Evolutionary conservation across 768 basidiomycete genomes (phyloP), one percentile per base, ranked within the genome.

Genomic region (Agrocybe chaxingu): DNA sequence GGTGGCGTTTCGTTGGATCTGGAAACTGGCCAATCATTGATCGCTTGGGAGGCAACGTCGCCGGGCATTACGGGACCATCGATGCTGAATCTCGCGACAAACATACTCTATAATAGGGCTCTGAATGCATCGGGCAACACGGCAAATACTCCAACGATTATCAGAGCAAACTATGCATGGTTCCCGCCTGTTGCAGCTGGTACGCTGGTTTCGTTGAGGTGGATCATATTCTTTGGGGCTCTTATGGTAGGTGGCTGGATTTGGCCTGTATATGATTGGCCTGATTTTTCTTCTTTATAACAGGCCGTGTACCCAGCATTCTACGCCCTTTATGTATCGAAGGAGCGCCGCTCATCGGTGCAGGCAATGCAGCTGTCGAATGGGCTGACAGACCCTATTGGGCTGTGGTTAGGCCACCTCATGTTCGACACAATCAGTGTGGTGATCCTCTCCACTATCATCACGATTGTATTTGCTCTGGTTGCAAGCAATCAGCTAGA

Each of bases 321-420:
- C 69, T 89, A 82, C 57, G 77, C 86, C 8, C 64, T 92, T 10
- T 92, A 92, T 63, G 87, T 89, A 3, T 82, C 87, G 0, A 76
- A 75, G 53, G 89, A 92, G 60, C 79, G 86, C 8, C 76, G 80
- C 2, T 80, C 83, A 0, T 80, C 82, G 2, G 85, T 91, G 0
- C 87, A 90, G 62, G 85, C 88, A 2, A 92, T 91, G 85, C 89
- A 91, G 59, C 70, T 86, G 33, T 87, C 85, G 33, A 89, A 91
- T 62, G 89, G 89, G 1, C 65, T 90, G 24, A 75, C 82, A 1
- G 73, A 89, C 57, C 82, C 86, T 13, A 63, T 81, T 42, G 87
- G 85, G 2, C 69, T 91, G 39, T 89, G 88, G 87, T 69, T 92
- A 3, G 89, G 89, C 2, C 89, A 92, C 65, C 72, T 90, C 11